Percentiles rank a stretch among this genome's conserved stretches.
Evolutionary conservation across 352 stramenopile genomes (phyloP).

Genomic region (Globisporangium paddicum): DNA sequence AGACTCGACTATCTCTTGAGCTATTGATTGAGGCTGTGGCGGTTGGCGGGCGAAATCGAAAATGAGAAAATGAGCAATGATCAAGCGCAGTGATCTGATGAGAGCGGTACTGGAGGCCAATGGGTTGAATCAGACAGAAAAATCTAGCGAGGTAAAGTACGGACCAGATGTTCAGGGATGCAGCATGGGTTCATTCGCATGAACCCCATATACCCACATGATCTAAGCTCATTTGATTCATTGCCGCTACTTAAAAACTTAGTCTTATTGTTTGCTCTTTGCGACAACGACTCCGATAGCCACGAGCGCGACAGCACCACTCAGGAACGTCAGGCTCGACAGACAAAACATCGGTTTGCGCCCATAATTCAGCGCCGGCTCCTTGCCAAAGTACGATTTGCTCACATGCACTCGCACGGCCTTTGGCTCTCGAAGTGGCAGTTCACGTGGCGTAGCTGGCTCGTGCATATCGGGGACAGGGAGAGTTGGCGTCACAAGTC

Average conservation of each 20-base stretch:
- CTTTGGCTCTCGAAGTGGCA: neutral
- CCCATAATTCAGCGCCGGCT: neutral
- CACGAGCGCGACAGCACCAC: neutral
- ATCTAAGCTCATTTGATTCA: neutral
- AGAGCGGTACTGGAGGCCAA: too few relatives aligned
- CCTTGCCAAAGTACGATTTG: constrained; percentile 1
- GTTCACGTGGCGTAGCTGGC: neutral
- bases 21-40: neutral
- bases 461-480: neutral
- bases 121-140: too few relatives aligned
- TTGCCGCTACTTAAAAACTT: too few relatives aligned
- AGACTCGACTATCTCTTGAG: neutral
- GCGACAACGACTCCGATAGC: neutral
- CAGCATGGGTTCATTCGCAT: too few relatives aligned
- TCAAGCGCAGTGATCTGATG: too few relatives aligned
- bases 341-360: neutral
- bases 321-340: neutral
- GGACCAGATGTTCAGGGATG: too few relatives aligned
- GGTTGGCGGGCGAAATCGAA: too few relatives aligned
- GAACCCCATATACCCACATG: too few relatives aligned
- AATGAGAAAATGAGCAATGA: too few relatives aligned
- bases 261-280: neutral
- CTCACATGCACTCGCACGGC: neutral
- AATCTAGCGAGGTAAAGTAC: too few relatives aligned
- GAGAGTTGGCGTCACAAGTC: neutral